A percentile compares a stretch with the other conserved stretches of the same genome.
Conservation (phyloP, 202 grass and related monocot genomes). For the Saccharum hybrid region DNA sequence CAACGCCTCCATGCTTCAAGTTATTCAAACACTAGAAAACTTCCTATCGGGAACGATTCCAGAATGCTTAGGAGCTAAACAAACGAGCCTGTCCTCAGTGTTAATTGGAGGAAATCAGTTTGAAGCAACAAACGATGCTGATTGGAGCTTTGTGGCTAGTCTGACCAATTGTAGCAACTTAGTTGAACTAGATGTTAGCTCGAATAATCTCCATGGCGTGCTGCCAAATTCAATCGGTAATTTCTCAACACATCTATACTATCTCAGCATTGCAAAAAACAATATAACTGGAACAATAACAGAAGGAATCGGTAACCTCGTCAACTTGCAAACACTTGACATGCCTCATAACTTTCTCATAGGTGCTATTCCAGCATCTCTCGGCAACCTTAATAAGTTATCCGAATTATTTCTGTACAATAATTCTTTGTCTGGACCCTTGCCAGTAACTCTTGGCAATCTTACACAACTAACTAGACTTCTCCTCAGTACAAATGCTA, state of each 20-base stretch:
- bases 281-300: constrained; percentile 33
- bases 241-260: constrained; percentile 7
- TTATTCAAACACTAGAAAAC: not conserved
- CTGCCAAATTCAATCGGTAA: constrained; percentile 42
- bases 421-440: constrained; percentile 47
- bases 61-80: not conserved
- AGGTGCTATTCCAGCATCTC: constrained; percentile 31
- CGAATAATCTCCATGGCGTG: constrained; percentile 31
- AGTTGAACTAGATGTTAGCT: not conserved
- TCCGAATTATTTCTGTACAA: not conserved
- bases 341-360: not conserved
- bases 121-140: constrained; percentile 5
- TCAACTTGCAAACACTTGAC: constrained; percentile 22
- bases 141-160: constrained; percentile 40
- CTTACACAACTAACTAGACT: constrained; percentile 39
- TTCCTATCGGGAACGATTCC: constrained; percentile 32
- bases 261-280: not conserved
- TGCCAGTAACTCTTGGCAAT: constrained; percentile 30
- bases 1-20: constrained; percentile 34
- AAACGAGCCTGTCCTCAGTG: not conserved
- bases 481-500: not conserved
- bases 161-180: constrained; percentile 44
- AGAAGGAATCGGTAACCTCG: constrained; percentile 28
- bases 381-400: constrained; percentile 33
- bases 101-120: not conserved